These are phyloP conservation scores for Atractiella rhizophila DNA, from an alignment of 768 basidiomycete species.

Conservation along the genomic window DNA sequence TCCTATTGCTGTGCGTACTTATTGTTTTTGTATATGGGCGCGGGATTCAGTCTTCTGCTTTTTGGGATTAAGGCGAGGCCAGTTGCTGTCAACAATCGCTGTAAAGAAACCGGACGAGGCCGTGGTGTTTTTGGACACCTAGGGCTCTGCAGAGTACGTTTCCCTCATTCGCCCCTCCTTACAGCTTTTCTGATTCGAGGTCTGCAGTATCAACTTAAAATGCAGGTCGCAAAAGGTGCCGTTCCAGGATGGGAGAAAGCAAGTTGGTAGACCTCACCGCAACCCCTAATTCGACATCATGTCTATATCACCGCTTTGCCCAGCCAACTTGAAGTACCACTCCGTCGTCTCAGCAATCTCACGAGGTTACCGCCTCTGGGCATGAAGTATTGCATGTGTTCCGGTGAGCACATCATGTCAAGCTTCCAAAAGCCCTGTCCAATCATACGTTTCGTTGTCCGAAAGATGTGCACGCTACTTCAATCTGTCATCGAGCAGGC, in stretches of 20 bases:
- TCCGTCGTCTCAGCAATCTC: too few relatives aligned
- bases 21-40: neutral
- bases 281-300: too few relatives aligned
- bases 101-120: constrained; percentile 6
- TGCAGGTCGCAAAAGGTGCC: constrained; percentile 3
- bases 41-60: constrained; percentile 1
- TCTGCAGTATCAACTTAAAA: constrained; percentile 10
- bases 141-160: constrained; percentile 7
- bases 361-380: too few relatives aligned
- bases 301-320: too few relatives aligned
- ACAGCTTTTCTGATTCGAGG: neutral
- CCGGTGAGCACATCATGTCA: too few relatives aligned
- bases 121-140: constrained; percentile 6
- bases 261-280: constrained; percentile 4
- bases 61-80: constrained; percentile 7
- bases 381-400: too few relatives aligned
- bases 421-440: too few relatives aligned
- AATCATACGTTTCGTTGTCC: too few relatives aligned
- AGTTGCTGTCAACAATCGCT: constrained; percentile 6
- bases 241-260: constrained; percentile 8
- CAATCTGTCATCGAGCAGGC: too few relatives aligned
- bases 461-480: too few relatives aligned
- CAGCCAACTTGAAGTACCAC: too few relatives aligned
- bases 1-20: neutral
- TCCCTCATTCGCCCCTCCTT: neutral